These are phyloP conservation scores for Stagonosporopsis rhizophila DNA, from an alignment of 2,329 filamentous ascomycete species.

Conservation along the genomic window DNA sequence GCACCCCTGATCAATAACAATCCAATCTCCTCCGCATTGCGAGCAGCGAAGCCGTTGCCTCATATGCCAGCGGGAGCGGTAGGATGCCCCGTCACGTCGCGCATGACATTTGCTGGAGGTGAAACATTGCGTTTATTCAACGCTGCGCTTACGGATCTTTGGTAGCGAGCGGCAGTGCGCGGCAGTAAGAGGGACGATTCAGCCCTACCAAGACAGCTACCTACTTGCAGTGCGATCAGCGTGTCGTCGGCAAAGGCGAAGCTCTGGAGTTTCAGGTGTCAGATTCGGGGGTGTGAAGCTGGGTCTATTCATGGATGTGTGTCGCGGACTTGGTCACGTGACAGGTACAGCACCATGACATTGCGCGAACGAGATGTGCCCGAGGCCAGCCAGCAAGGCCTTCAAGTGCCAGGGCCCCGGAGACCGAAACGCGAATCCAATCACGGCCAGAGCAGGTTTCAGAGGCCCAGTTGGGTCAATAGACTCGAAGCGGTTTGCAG, in stretches of 20 bases:
- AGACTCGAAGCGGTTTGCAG: slow-evolving; percentile 35
- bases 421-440: slow-evolving; percentile 33
- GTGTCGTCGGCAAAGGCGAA: background rate
- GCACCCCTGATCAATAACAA: slow-evolving; percentile 17
- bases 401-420: slow-evolving; percentile 17
- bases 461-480: slow-evolving; percentile 15
- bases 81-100: slow-evolving; percentile 13
- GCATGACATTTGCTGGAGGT: slow-evolving; percentile 11
- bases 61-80: slow-evolving; percentile 13
- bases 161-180: slow-evolving; percentile 15
- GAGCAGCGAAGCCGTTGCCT: slow-evolving; percentile 14
- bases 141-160: slow-evolving; percentile 5
- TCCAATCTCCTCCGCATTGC: slow-evolving; percentile 18
- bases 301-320: too few relatives aligned
- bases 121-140: slow-evolving; percentile 19
- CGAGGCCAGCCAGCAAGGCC: slow-evolving; percentile 2
- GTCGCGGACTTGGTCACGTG: background rate
- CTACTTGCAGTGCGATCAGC: background rate
- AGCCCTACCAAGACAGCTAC: background rate
- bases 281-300: background rate
- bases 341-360: background rate
- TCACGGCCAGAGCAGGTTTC: slow-evolving; percentile 35
- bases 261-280: background rate
- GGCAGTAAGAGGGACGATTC: background rate
- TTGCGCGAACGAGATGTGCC: slow-evolving; percentile 15